A percentile compares a stretch with the other conserved stretches of the same genome.
phyloP scores from a whole-genome alignment of 108 stramenopile species.

The Skeletonema tropicum region DNA sequence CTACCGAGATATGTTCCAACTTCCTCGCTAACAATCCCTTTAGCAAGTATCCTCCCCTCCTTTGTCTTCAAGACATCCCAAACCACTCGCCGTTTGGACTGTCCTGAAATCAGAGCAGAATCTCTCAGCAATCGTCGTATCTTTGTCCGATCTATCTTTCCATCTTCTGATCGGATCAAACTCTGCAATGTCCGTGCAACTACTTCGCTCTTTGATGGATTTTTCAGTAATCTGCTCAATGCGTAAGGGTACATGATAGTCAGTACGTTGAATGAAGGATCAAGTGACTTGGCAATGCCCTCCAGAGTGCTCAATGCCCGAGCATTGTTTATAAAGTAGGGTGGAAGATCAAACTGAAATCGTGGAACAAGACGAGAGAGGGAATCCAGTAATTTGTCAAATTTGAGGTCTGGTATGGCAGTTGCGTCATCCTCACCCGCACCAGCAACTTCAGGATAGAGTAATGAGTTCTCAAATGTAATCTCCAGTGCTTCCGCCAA shows the following conservation, averaged over 20 bases:
- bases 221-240: constrained; percentile 55
- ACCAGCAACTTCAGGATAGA: constrained; percentile 32
- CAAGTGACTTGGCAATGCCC: constrained; percentile 72
- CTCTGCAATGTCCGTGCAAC: constrained; percentile 62
- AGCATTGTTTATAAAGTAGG: constrained; percentile 82
- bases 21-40: constrained; percentile 40
- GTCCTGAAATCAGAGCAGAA: constrained; percentile 60
- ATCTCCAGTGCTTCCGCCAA: constrained; percentile 52
- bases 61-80: constrained; percentile 58
- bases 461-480: constrained; percentile 53
- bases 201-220: constrained; percentile 61
- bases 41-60: constrained; percentile 52
- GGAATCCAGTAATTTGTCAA: constrained; percentile 73
- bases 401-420: constrained; percentile 64
- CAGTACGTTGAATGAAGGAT: constrained; percentile 75
- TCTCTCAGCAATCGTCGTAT: constrained; percentile 57
- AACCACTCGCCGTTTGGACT: constrained; percentile 55
- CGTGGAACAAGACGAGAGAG: constrained; percentile 69
- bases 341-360: constrained; percentile 77
- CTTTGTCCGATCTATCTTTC: constrained; percentile 48
- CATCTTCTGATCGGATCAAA: constrained; percentile 54
- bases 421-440: constrained; percentile 23
- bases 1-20: background rate
- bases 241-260: constrained; percentile 74
- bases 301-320: constrained; percentile 70